Base-by-base conservation (phyloP, 116 monocot species). In the Cymodocea nodosa region DNA sequence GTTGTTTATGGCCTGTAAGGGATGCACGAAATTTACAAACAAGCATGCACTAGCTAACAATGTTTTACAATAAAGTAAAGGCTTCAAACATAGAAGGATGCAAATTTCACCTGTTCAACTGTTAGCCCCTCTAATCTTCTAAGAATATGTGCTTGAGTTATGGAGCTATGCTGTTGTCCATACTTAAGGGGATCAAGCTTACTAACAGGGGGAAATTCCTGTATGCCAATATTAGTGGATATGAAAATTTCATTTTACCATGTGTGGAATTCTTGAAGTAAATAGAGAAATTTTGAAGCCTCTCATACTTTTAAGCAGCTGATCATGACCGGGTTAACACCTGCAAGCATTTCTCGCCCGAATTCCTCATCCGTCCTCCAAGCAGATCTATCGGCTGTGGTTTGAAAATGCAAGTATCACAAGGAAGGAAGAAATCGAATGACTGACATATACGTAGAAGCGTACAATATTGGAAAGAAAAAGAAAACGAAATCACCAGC, bases 301-400 rank as follows among this genome's bases (percentile, higher is more conserved):
- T 20, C 6, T 22, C 53, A 65, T 73, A 81, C 90, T 75, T 77
- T 5, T 50, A 93, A 76, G 14, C 68, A 50, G 12, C 62, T 16
- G 39, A 86, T 84, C 17, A 79, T 55, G 15, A 82, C 67, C 0
- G 85, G 93, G 63, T 93, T 86, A 25, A 87, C 79, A 4, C 86
- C 89, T 22, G 93, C 89, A 19, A 93, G 72, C 83, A 80, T 93
- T 69, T 89, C 93, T 16, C 89, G 57, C 0, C 66, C 79, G 30
- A 93, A 93, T 55, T 93, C 86, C 35, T 84, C 85, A 16, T 93
- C 93, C 0, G 85, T 81, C 70, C 70, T 81, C 92, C 88, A 92
- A 1, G 82, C 85, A 20, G 18, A 59, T 65, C 79, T 83, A 51
- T 80, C 74, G 36, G 66, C 92, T 87, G 78, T 3, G 53, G 11